Evolutionary conservation across 2,329 filamentous ascomycete species (phyloP).

Genomic region (Chrysoporthe cubensis): DNA sequence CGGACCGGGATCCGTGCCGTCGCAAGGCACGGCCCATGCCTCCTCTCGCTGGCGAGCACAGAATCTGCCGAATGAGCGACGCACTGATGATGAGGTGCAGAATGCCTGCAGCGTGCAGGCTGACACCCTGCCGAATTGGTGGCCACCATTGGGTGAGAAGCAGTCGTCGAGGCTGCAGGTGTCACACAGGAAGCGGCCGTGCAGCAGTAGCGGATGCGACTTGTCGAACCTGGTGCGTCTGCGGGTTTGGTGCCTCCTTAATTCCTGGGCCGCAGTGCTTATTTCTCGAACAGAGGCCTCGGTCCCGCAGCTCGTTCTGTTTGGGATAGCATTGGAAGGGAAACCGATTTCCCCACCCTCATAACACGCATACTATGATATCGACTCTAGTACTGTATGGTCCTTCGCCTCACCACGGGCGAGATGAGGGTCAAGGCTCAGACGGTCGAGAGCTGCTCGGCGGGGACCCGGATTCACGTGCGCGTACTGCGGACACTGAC

Average conservation of each 20-base stretch:
- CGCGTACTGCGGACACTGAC: neutral
- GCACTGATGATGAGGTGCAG: slow-evolving; percentile 2
- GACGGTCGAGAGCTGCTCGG: neutral
- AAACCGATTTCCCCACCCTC: neutral
- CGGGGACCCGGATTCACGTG: neutral
- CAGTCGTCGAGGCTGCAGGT: neutral
- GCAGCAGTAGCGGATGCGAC: slow-evolving; percentile 7
- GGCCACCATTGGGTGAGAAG: neutral
- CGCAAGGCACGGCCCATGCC: neutral
- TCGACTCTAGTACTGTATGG: neutral
- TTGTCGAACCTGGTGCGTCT: neutral
- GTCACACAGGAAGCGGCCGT: neutral
- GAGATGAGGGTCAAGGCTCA: neutral
- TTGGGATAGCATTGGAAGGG: neutral
- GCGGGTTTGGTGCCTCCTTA: neutral
- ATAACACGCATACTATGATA: neutral
- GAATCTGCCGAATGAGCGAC: neutral
- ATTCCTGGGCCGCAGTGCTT: neutral
- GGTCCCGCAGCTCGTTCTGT: neutral
- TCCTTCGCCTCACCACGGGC: slow-evolving; percentile 3
- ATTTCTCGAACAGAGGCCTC: neutral
- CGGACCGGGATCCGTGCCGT: neutral
- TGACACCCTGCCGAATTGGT: neutral
- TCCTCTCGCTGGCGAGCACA: neutral
- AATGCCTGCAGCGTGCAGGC: slow-evolving; percentile 1